A percentile compares a stretch with the other conserved stretches of the same genome.
Conservation (phyloP, 352 stramenopile genomes). For the Plasmopara muralis region DNA sequence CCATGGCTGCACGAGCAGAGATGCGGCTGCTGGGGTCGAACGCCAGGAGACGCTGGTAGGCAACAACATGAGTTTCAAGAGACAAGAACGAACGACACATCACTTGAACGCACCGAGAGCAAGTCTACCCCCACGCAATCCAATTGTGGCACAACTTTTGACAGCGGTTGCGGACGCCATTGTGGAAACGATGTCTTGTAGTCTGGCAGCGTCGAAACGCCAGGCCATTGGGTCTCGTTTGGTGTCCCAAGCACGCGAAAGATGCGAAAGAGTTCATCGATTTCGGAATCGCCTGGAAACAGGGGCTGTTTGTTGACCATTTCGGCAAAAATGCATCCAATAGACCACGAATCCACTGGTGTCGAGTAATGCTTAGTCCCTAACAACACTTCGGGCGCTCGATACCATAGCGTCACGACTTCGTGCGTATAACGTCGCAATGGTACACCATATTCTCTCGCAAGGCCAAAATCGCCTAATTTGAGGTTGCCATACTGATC, state of each 20-base stretch:
- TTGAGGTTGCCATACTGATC: constrained; percentile 86
- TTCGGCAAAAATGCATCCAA: constrained; percentile 92
- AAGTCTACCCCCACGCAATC: constrained; percentile 77
- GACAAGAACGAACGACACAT: background rate
- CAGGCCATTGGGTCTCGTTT: constrained; percentile 94
- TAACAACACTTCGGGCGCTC: constrained; percentile 91
- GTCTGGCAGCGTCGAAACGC: constrained; percentile 94
- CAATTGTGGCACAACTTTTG: constrained; percentile 82
- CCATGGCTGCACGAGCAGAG: constrained; percentile 72
- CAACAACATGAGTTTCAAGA: constrained; percentile 1
- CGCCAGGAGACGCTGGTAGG: constrained; percentile 60
- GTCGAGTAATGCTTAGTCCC: constrained; percentile 92
- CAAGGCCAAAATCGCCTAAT: constrained; percentile 90
- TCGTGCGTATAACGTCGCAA: constrained; percentile 90
- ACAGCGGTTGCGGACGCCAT: constrained; percentile 89
- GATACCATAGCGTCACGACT: constrained; percentile 95
- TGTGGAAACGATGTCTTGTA: constrained; percentile 98
- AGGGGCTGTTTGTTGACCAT: constrained; percentile 89
- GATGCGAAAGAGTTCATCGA: constrained; percentile 99
- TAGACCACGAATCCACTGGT: constrained; percentile 90
- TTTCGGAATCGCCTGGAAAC: constrained; percentile 95
- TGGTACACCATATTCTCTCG: constrained; percentile 81
- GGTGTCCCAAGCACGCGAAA: constrained; percentile 97
- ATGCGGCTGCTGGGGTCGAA: constrained; percentile 78
- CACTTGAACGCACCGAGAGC: constrained; percentile 48